A percentile compares a stretch with the other conserved stretches of the same genome.
Conservation (phyloP, 495 filamentous ascomycete species). For the Acidiella bohemica region DNA sequence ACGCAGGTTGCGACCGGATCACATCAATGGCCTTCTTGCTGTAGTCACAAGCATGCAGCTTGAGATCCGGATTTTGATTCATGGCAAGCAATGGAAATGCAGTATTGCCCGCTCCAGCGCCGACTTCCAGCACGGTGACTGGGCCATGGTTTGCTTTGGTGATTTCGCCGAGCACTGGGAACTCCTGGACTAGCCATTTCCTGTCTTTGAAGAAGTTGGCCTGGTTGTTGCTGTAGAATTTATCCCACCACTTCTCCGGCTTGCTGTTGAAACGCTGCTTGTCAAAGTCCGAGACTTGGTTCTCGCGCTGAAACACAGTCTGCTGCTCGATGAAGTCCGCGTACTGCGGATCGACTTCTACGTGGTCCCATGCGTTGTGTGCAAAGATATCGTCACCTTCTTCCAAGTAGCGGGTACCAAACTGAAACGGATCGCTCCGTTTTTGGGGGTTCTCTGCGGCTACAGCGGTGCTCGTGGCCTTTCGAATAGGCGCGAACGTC, state of each 20-base stretch:
- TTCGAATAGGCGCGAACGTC: conserved; percentile 27
- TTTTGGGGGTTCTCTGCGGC: conserved; percentile 38
- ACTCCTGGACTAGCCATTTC: conserved; percentile 93
- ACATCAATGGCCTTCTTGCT: conserved; percentile 80
- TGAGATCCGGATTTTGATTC: conserved; percentile 68
- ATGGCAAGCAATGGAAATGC: conserved; percentile 73
- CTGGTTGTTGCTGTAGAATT: conserved; percentile 91
- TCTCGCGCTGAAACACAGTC: conserved; percentile 63
- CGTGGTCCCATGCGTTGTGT: conserved; percentile 98
- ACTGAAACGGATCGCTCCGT: conserved; percentile 81
- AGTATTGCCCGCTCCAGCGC: conserved; percentile 91
- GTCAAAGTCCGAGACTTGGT: conserved; percentile 79
- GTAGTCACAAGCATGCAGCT: conserved; percentile 85
- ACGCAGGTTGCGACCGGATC: conserved; percentile 59
- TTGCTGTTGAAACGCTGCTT: conserved; percentile 70
- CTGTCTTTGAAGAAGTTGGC: conserved; percentile 97
- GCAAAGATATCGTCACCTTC: conserved; percentile 77
- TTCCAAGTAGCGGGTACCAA: conserved; percentile 76
- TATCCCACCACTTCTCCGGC: conserved; percentile 91
- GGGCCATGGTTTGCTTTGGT: conserved; percentile 48
- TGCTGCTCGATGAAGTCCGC: conserved; percentile 67
- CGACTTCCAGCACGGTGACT: conserved; percentile 67
- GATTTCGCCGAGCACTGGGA: conserved; percentile 63
- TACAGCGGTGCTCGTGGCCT: conserved; percentile 14
- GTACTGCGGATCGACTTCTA: conserved; percentile 74